Conservation (phyloP, 1,284 basidiomycete genomes). For the Puccinia coronata region DNA sequence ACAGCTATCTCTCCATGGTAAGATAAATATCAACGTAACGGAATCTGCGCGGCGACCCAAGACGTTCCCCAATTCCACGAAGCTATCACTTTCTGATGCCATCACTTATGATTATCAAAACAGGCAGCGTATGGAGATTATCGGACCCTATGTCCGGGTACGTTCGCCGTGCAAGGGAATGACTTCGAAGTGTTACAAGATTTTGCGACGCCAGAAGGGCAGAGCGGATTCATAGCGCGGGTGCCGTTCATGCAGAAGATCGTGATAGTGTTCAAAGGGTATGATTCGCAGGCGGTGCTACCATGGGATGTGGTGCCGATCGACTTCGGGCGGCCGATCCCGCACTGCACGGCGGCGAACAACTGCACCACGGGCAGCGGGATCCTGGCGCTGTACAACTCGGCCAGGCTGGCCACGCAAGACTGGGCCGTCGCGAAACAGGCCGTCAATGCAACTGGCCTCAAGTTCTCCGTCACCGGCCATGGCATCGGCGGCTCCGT, state of each 20-base stretch:
- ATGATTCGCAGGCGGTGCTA: neutral
- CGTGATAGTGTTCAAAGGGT: conserved; percentile 41
- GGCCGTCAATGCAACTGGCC: conserved; percentile 21
- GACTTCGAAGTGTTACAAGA: conserved; percentile 30
- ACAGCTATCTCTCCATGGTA: conserved; percentile 48
- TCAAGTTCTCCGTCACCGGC: conserved; percentile 44
- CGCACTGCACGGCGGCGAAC: neutral
- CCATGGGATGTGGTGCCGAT: conserved; percentile 39
- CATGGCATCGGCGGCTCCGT: conserved; percentile 45
- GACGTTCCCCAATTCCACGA: neutral
- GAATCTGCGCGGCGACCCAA: too few relatives aligned
- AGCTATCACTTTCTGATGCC: too few relatives aligned
- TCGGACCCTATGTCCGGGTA: conserved; percentile 12
- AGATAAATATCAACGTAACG: too few relatives aligned
- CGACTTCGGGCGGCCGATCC: conserved; percentile 4
- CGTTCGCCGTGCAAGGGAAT: conserved; percentile 39
- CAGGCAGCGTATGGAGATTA: conserved; percentile 46
- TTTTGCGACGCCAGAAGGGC: conserved; percentile 21
- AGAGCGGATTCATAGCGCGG: conserved; percentile 15
- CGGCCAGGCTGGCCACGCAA: conserved; percentile 27
- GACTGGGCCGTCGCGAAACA: conserved; percentile 32
- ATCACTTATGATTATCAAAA: neutral
- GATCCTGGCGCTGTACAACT: conserved; percentile 37
- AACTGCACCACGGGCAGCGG: conserved; percentile 31
- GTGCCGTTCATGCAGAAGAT: conserved; percentile 46